These are phyloP conservation scores for Phaffomyces antillensis DNA, from an alignment of 805 yeast genomes.

Conservation along the genomic window DNA sequence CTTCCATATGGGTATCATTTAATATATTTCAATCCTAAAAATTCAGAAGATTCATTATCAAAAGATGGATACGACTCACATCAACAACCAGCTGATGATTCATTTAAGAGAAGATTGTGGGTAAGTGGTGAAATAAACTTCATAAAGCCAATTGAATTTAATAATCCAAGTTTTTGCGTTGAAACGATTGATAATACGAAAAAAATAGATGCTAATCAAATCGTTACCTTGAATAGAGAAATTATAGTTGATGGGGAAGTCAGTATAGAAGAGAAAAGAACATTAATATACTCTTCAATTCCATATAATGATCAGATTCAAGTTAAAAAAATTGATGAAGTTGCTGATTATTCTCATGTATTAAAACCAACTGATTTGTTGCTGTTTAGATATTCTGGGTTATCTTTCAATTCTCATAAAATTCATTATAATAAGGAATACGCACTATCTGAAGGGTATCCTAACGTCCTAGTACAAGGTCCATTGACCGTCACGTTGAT, in stretches of 20 bases:
- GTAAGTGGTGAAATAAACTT: conserved; percentile 56
- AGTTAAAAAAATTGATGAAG: not conserved
- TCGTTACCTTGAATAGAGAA: conserved; percentile 50
- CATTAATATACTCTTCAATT: conserved; percentile 53
- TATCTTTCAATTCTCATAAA: conserved; percentile 77
- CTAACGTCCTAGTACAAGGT: conserved; percentile 66
- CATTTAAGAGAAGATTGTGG: conserved; percentile 69
- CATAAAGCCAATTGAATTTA: conserved; percentile 28
- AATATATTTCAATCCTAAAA: conserved; percentile 56
- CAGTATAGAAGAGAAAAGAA: conserved; percentile 45
- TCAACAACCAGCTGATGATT: conserved; percentile 31
- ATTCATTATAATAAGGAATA: conserved; percentile 68
- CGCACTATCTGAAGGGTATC: conserved; percentile 53
- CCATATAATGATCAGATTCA: conserved; percentile 4
- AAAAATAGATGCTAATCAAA: conserved; percentile 28
- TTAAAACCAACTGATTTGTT: conserved; percentile 35
- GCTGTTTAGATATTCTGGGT: conserved; percentile 58
- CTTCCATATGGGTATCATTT: conserved; percentile 56
- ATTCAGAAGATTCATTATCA: conserved; percentile 41
- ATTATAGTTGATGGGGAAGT: conserved; percentile 28
- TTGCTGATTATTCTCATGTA: conserved; percentile 20
- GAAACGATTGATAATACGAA: conserved; percentile 46
- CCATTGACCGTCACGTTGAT: conserved; percentile 64
- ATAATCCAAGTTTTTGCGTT: conserved; percentile 36
- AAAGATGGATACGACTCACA: conserved; percentile 76